Base-by-base conservation (phyloP, 2,329 filamentous ascomycete genomes). In the Colletotrichum sp. region DNA sequence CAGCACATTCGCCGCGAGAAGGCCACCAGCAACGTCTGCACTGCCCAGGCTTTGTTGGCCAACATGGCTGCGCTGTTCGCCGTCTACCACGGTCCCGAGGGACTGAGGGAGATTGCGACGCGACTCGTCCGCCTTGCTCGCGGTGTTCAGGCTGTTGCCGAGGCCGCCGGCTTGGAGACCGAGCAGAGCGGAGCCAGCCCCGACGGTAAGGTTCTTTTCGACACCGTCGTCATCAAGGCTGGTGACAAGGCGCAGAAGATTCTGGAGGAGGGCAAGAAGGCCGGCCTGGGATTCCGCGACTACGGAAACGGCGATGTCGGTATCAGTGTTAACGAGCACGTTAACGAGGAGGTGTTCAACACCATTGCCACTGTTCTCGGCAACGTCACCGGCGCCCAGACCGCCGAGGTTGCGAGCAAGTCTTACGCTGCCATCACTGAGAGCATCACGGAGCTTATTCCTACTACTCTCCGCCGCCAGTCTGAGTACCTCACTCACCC, bases 21-120 rank as follows among this genome's bases (percentile, higher is more conserved):
- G 90, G 96, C 96, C 2, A 99, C 96, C 3, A 98, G 96, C 88
- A 99, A 99, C 83, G 96, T 98, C 76, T 99, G 96, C 88, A 99
- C 96, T 2, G 96, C 96, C 2, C 96, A 99, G 86, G 96, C 96
- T 11, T 88, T 99, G 30, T 89, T 98, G 68, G 96, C 96, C 49
- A 99, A 99, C 85, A 98, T 98, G 95, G 96, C 93, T 80, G 95
- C 96, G 71, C 94, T 98, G 87, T 99, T 98, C 83, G 96, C 96
- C 69, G 90, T 98, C 70, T 99, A 98, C 85, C 96, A 99, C 83
- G 96, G 96, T 5, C 96, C 96, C 1, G 86, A 92, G 70, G 96
- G 96, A 22, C 87, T 99, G 67, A 95, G 93, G 85, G 90, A 92
- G 16, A 98, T 98, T 82, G 96, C 96, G 1, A 91, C 96, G 83